These are phyloP conservation scores for Neltuma alba DNA, from an alignment of 306 rosid genomes.

Conservation along the genomic window DNA sequence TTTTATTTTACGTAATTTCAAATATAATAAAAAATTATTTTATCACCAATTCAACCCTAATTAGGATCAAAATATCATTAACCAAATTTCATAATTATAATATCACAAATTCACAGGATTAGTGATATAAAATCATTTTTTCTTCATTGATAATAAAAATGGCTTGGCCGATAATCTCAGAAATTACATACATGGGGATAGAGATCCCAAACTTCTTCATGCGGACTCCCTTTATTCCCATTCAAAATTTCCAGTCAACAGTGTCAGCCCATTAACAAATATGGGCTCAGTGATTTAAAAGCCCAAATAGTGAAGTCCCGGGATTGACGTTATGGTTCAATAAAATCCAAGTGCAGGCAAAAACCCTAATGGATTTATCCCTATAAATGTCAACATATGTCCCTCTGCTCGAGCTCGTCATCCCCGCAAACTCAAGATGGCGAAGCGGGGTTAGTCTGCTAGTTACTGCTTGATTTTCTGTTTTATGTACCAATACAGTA, in stretches of 20 bases:
- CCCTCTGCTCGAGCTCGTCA: constrained; percentile 6
- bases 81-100: too few relatives aligned
- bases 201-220: too few relatives aligned
- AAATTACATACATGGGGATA: too few relatives aligned
- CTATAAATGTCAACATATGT: constrained; percentile 25
- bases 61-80: too few relatives aligned
- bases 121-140: too few relatives aligned
- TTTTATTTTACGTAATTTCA: not conserved
- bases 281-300: not conserved
- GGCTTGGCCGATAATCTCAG: too few relatives aligned
- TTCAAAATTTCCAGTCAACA: too few relatives aligned
- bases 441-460: constrained; percentile 60
- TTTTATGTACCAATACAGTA: not conserved
- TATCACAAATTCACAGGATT: too few relatives aligned
- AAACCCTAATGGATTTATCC: constrained; percentile 33
- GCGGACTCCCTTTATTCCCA: too few relatives aligned
- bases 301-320: not conserved
- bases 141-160: too few relatives aligned
- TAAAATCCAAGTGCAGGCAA: not conserved
- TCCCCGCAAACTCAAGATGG: constrained; percentile 50
- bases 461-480: not conserved
- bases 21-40: too few relatives aligned
- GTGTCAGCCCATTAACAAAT: not conserved
- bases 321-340: not conserved
- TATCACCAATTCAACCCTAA: too few relatives aligned